Conservation (phyloP, 2,329 filamentous ascomycete species). For the Lasiodiplodia gonubiensis region DNA sequence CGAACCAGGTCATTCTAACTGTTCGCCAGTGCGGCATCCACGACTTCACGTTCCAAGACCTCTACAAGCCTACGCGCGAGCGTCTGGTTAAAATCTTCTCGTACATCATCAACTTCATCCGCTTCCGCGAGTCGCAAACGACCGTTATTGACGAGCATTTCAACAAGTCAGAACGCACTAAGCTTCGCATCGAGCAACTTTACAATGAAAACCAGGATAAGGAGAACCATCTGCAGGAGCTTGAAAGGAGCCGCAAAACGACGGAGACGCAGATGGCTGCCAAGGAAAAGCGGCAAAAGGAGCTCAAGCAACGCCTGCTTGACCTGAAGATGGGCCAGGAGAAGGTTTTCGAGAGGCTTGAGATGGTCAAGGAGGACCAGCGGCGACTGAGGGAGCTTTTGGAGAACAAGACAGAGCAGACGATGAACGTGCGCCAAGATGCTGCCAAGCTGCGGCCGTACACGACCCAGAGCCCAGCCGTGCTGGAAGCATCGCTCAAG, state of each 20-base stretch:
- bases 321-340: conserved; percentile 84
- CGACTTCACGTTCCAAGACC: conserved; percentile 91
- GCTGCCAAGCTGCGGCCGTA: conserved; percentile 90
- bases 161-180: conserved; percentile 86
- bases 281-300: conserved; percentile 84
- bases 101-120: conserved; percentile 98
- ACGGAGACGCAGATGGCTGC: conserved; percentile 83
- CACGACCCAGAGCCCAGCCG: conserved; percentile 83
- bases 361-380: conserved; percentile 83
- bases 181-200: conserved; percentile 83
- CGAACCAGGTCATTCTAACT: neutral
- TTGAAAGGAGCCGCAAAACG: conserved; percentile 77
- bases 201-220: conserved; percentile 87
- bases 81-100: conserved; percentile 94
- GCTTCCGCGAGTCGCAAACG: conserved; percentile 93
- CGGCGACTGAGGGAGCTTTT: conserved; percentile 72
- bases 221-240: conserved; percentile 77
- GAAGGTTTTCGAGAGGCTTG: conserved; percentile 78
- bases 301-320: conserved; percentile 79
- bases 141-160: conserved; percentile 89
- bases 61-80: conserved; percentile 88
- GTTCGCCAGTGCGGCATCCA: conserved; percentile 77
- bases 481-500: conserved; percentile 78
- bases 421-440: conserved; percentile 78
- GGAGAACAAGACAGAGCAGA: conserved; percentile 73